Percentiles rank a stretch among this genome's conserved stretches.
Conservation (phyloP, 768 basidiomycete genomes). For the Favolaschia claudopus region DNA sequence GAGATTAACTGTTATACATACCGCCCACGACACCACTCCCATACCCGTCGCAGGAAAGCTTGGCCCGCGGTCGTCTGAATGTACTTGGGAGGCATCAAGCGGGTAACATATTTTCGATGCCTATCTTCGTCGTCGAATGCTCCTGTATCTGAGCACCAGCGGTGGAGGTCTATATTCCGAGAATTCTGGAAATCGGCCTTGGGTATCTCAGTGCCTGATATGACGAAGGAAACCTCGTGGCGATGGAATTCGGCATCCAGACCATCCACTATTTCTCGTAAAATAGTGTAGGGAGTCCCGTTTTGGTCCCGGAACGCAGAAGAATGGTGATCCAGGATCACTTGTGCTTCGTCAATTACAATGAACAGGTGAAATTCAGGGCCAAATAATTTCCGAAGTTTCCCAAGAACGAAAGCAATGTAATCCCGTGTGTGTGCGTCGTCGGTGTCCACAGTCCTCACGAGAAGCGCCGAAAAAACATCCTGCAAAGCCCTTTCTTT, state of each 20-base stretch:
- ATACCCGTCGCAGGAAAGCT: not conserved
- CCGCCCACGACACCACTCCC: constrained; percentile 10
- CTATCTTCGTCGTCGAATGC: not conserved
- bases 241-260: not conserved
- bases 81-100: not conserved
- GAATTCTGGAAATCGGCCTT: not conserved
- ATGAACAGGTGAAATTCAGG: not conserved
- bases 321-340: not conserved
- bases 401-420: not conserved
- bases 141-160: constrained; percentile 11
- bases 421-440: too few species aligned
- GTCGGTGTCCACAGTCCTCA: too few species aligned
- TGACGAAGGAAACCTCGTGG: constrained; percentile 1
- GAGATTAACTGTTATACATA: not conserved
- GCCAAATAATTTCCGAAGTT: not conserved
- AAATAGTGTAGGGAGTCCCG: not conserved
- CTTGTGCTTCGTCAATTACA: constrained; percentile 5
- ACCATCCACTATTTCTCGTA: not conserved
- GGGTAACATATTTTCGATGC: constrained; percentile 8
- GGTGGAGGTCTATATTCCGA: not conserved
- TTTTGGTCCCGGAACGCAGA: not conserved
- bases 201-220: not conserved
- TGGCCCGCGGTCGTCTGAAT: not conserved
- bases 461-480: too few species aligned
- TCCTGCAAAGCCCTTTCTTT: too few species aligned